Evolutionary conservation across 306 rosid genomes (phyloP), one percentile per base, ranked within the genome.

Genomic region (Citrullus colocynthis): DNA sequence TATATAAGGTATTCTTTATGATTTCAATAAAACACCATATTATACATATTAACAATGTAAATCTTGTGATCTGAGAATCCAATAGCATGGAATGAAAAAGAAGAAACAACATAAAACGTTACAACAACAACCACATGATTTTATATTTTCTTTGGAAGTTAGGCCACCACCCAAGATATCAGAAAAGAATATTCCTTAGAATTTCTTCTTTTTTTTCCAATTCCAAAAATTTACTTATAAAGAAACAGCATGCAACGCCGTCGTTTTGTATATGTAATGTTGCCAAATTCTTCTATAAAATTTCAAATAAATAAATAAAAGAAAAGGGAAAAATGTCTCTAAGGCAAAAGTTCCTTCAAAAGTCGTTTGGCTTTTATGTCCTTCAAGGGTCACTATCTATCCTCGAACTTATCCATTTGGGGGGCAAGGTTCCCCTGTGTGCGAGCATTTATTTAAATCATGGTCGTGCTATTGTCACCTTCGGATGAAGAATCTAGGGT

Each of bases 351-450:
- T 2, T 20, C 59, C 58, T 48, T 14, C 7, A 72, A 72, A 72
- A 72, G 77, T 49, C 77, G n/a, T 49, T 72, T 72, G 77, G 60
- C 77, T 72, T 72, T 72, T 49, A 48, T 48, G 57, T 30, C 77
- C 49, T 20, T 24, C 57, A 70, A 70, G 57, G 39, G 76, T 45
- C 76, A 45, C 58, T 6, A 12, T 28, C 74, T 67, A 18, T n/a
- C 54, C 51, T 41, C 52, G 74, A 65, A 65, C 73, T 65, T 65
- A 65, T 65, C 74, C 76, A 12, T 16, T 9, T 2, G n/a, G 6
- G 24, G 55, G 18, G 55, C 7, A 67, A 11, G 20, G 18, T 3
- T 70, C 15, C 3, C 39, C 57, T 45, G 76, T 24, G 39, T 13
- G 37, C 13, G 5, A 21, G 18, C 57, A 24, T 45, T 0, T 11